Conservation (phyloP, 2,329 filamentous ascomycete genomes). For the Tolypocladium paradoxum region DNA sequence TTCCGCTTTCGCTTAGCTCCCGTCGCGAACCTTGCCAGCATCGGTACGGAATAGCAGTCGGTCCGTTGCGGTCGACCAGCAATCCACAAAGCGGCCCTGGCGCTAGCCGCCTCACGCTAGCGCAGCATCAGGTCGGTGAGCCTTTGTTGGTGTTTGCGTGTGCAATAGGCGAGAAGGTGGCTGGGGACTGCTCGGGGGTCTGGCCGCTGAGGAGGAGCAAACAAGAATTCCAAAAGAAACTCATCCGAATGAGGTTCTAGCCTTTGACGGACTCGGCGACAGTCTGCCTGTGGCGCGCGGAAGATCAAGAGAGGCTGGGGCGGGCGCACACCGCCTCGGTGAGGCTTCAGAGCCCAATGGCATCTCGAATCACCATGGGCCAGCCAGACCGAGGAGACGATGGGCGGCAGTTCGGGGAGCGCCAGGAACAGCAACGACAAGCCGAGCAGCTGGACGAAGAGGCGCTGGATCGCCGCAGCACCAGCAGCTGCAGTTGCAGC, state of each 20-base stretch:
- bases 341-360: neutral
- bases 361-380: neutral
- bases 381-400: neutral
- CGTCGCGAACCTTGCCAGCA: neutral
- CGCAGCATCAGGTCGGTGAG: neutral
- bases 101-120: neutral
- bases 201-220: neutral
- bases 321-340: neutral
- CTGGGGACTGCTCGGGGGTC: neutral
- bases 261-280: neutral
- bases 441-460: neutral
- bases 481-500: conserved; percentile 8
- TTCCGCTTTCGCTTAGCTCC: neutral
- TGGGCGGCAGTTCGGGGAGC: neutral
- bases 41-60: neutral
- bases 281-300: neutral
- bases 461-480: conserved; percentile 8
- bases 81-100: neutral
- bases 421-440: neutral
- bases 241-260: neutral
- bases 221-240: neutral
- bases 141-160: neutral
- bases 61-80: neutral
- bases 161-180: neutral
- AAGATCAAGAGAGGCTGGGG: neutral